Base-by-base conservation (phyloP, 495 filamentous ascomycete genomes). In the Hypoxylon intermedium region DNA sequence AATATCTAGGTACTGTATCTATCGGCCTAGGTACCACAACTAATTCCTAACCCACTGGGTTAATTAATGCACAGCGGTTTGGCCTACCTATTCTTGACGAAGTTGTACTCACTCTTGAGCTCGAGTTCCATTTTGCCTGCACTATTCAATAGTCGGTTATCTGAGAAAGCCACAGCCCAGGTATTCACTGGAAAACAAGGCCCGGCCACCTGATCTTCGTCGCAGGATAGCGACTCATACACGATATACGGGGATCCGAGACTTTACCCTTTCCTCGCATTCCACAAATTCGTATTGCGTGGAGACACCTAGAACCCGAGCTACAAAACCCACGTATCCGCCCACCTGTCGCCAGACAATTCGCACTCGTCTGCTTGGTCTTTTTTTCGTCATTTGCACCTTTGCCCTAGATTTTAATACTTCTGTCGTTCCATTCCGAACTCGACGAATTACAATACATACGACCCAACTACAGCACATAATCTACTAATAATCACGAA, bases 221-320 rank as follows among this genome's bases (percentile, higher is more conserved):
- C 54, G 58, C 68, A 62, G 62, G 54, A 68, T 58, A 63, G 49
- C 62, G 41, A 58, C 54, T 69, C 43, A 51, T 60, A 67, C 53
- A 65, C 46, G 45, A 36, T 58, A 63, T 67, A 67, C 65, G 53
- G 61, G 50, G 53, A 57, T 68, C 61, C 62, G 68, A 71, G 66
- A 63, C 68, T 60, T 50, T 65, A 45, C 66, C 65, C 56, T 67
- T 65, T 61, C 59, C 57, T 69, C 58, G 48, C 65, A 68, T 66
- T 60, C 68, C 65, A 68, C 58, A 65, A 61, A 65, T 71, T 71
- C 68, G 68, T 71, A 71, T 71, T 62, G 66, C 68, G 62, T 67
- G 68, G 60, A 63, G 53, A 60, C 62, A 28, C 50, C 52, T 53
- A 51, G 30, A 58, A 59, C 60, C 60, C 59, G 59, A 69, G 66